A percentile compares a stretch with the other conserved stretches of the same genome.
phyloP scores from a whole-genome alignment of 768 basidiomycete species.

The Pleurotus djamor region DNA sequence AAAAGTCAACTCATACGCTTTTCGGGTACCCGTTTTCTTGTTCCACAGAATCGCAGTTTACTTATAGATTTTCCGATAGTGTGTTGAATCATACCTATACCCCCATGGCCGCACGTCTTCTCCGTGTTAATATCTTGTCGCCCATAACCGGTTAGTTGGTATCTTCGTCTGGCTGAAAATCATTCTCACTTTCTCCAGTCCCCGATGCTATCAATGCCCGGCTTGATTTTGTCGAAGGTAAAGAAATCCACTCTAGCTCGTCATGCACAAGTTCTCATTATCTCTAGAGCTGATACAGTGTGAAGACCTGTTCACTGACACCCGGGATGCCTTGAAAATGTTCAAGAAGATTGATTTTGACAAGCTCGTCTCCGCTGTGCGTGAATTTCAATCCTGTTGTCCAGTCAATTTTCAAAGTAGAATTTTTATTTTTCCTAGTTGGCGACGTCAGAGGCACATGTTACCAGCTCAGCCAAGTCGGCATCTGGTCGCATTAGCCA shows the following conservation, averaged over 20 bases:
- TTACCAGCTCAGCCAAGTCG: slow-evolving; percentile 51
- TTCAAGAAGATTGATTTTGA: slow-evolving; percentile 87
- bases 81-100: slow-evolving; percentile 82
- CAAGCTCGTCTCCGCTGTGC: slow-evolving; percentile 73
- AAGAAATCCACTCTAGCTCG: not conserved
- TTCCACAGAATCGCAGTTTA: not conserved
- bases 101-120: slow-evolving; percentile 82
- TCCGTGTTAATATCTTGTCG: slow-evolving; percentile 79
- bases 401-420: too few species aligned
- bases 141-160: slow-evolving; percentile 62
- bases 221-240: slow-evolving; percentile 85
- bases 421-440: slow-evolving; percentile 30
- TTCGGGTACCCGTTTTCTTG: slow-evolving; percentile 58
- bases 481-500: slow-evolving; percentile 72
- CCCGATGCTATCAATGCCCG: slow-evolving; percentile 72
- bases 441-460: slow-evolving; percentile 57
- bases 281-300: slow-evolving; percentile 67
- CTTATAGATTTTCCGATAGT: slow-evolving; percentile 29
- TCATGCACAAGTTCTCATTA: slow-evolving; percentile 8
- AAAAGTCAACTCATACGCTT: slow-evolving; percentile 71
- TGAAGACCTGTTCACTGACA: slow-evolving; percentile 70
- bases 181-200: slow-evolving; percentile 28
- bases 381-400: too few species aligned
- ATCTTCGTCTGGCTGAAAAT: not conserved
- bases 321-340: slow-evolving; percentile 65